Evolutionary conservation across 1,284 basidiomycete genomes (phyloP).

Genomic region (Prillingera fragicola): DNA sequence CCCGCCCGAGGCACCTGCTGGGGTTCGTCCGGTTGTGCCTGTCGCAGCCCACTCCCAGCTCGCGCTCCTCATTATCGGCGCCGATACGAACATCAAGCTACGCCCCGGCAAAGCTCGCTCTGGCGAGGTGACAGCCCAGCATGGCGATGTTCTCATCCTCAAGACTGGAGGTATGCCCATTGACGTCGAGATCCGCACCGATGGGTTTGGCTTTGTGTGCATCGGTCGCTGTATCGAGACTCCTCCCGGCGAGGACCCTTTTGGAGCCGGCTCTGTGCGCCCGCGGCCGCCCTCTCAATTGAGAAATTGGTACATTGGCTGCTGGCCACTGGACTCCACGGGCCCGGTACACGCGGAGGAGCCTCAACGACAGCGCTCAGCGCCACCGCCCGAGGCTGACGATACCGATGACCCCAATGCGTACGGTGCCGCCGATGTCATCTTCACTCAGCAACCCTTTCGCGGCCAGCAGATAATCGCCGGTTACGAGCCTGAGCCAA

Average conservation of each 20-base stretch:
- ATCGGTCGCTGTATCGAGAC: constrained; percentile 5
- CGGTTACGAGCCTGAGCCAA: too few species aligned
- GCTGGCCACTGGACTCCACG: constrained; percentile 6
- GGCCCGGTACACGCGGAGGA: constrained; percentile 6
- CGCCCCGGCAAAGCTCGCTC: constrained; percentile 4
- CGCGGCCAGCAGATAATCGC: too few species aligned
- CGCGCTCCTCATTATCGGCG: constrained; percentile 29
- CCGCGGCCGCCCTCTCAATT: background rate
- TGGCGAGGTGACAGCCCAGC: constrained; percentile 30
- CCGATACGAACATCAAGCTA: constrained; percentile 20
- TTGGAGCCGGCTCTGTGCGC: background rate
- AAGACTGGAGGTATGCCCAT: constrained; percentile 23
- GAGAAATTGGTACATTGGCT: constrained; percentile 11
- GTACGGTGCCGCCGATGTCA: background rate
- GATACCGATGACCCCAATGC: background rate
- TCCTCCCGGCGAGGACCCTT: background rate
- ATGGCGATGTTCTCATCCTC: constrained; percentile 38
- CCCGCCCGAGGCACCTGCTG: constrained; percentile 20
- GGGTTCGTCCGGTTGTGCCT: constrained; percentile 18
- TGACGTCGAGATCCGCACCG: constrained; percentile 27
- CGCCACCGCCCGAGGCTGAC: background rate
- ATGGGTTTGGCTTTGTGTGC: constrained; percentile 38
- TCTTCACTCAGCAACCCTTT: background rate
- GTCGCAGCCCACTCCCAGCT: constrained; percentile 9
- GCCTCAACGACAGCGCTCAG: background rate